These are phyloP conservation scores for Aureobasidium sp. DNA, from an alignment of 2,329 filamentous ascomycete species.

Conservation along the genomic window DNA sequence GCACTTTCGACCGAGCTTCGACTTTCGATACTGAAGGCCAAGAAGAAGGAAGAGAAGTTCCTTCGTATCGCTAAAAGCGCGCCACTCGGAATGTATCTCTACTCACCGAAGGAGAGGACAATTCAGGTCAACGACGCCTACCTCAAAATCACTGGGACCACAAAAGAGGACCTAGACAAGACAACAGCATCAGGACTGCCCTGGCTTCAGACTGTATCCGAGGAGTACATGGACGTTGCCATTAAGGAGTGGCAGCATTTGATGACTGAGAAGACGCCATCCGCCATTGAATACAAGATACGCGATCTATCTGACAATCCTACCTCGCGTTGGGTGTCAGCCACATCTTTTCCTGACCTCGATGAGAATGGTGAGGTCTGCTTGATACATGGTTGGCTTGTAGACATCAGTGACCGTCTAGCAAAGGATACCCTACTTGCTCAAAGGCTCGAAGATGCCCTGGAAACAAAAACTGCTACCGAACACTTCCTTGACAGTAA, in stretches of 20 bases:
- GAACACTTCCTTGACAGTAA: conserved; percentile 31
- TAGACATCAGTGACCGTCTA: conserved; percentile 39
- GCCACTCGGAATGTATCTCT: conserved; percentile 32
- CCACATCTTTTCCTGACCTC: conserved; percentile 20
- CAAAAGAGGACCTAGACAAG: conserved; percentile 1
- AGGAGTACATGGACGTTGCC: neutral
- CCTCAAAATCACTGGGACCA: conserved; percentile 29
- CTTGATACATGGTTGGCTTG: conserved; percentile 37
- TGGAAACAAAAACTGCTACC: conserved; percentile 30
- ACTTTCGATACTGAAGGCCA: conserved; percentile 25
- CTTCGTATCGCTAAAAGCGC: conserved; percentile 33
- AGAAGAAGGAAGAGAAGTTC: conserved; percentile 27
- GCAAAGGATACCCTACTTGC: conserved; percentile 33
- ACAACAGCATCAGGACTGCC: neutral
- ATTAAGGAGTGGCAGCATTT: neutral
- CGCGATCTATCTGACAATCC: neutral
- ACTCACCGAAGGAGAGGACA: conserved; percentile 28
- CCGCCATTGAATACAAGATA: neutral
- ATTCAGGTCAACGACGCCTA: conserved; percentile 37
- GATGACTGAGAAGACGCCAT: neutral
- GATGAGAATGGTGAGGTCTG: conserved; percentile 29
- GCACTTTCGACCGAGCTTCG: conserved; percentile 31
- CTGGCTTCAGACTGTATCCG: conserved; percentile 1
- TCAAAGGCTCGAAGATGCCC: conserved; percentile 28
- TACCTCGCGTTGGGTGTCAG: neutral